Conservation (phyloP, 108 stramenopile genomes). For the Nannochloropsis oceanica region DNA sequence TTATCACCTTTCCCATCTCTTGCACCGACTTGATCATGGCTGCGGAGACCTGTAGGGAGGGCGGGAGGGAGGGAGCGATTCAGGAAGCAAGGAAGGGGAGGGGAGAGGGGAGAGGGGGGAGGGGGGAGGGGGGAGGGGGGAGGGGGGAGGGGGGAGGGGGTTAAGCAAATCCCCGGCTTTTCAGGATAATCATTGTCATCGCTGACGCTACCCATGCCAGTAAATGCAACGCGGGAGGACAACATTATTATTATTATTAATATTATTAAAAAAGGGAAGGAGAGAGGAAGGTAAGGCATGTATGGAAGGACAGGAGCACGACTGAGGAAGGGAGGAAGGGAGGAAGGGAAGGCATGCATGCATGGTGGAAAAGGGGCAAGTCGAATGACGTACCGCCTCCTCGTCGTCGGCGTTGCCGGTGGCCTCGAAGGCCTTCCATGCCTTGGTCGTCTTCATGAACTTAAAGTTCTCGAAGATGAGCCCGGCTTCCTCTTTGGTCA, state of each 20-base stretch:
- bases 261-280: too few relatives aligned
- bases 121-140: too few relatives aligned
- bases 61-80: not conserved
- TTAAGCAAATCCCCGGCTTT: too few relatives aligned
- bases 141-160: too few relatives aligned
- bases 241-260: too few relatives aligned
- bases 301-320: not conserved
- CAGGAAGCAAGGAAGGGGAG: not conserved
- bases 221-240: too few relatives aligned
- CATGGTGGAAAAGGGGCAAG: not conserved
- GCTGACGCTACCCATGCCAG: too few relatives aligned
- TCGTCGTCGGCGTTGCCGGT: not conserved
- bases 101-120: not conserved
- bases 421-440: not conserved
- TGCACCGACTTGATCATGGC: not conserved
- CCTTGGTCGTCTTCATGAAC: not conserved
- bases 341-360: not conserved
- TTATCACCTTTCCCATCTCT: not conserved
- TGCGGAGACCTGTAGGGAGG: not conserved
- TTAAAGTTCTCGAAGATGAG: not conserved
- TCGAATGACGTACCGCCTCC: not conserved
- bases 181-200: too few relatives aligned
- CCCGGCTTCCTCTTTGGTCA: not conserved
- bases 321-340: not conserved
- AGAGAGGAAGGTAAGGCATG: not conserved